Percentiles rank a stretch among this genome's conserved stretches.
These are phyloP conservation scores for Aspergillus udagawae DNA, from an alignment of 2,329 filamentous ascomycete genomes.

Conservation along the genomic window DNA sequence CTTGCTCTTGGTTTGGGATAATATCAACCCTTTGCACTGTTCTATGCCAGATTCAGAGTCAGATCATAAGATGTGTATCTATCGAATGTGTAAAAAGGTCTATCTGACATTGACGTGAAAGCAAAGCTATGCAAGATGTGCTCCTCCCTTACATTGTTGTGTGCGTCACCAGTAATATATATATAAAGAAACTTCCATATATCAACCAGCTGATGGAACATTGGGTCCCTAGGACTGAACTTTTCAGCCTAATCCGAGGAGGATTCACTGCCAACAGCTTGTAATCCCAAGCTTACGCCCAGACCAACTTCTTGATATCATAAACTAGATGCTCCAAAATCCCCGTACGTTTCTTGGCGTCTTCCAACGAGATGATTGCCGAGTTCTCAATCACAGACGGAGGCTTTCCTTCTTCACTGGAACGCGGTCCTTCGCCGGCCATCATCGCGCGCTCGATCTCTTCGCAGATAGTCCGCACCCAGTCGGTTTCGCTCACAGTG, in stretches of 20 bases:
- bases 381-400: conserved; percentile 48
- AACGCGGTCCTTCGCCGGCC: conserved; percentile 41
- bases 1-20: background rate
- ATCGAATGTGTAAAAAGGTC: background rate
- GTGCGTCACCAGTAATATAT: background rate
- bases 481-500: conserved; percentile 47
- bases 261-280: background rate
- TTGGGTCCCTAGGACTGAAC: background rate
- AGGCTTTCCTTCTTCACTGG: conserved; percentile 13
- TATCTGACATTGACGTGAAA: background rate
- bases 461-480: conserved; percentile 62
- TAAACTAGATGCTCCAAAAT: conserved; percentile 84
- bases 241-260: background rate
- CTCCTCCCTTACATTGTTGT: background rate
- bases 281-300: conserved; percentile 49
- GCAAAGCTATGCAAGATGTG: background rate
- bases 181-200: background rate
- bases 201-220: background rate
- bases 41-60: background rate
- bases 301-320: conserved; percentile 89
- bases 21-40: background rate
- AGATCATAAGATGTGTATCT: background rate
- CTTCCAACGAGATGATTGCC: conserved; percentile 77
- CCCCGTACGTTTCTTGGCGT: conserved; percentile 83
- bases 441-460: conserved; percentile 70